A percentile compares a stretch with the other conserved stretches of the same genome.
Evolutionary conservation across 805 yeast genomes (phyloP).

Genomic region (Zygoascus bituminiphila): DNA sequence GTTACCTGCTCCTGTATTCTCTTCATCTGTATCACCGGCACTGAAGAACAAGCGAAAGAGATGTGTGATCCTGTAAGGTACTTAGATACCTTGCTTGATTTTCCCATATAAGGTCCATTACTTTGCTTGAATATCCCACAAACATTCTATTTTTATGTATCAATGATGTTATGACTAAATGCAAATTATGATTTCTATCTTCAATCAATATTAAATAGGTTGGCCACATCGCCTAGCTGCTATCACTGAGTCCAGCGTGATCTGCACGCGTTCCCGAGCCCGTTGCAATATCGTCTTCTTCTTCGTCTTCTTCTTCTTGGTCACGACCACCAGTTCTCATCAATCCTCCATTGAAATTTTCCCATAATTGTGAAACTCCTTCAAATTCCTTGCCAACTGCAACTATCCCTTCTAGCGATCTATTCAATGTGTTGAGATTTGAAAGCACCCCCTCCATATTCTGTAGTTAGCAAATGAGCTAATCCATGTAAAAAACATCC

Average conservation of each 20-base stretch:
- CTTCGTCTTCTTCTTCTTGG: neutral
- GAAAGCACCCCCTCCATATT: constrained; percentile 55
- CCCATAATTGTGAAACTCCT: constrained; percentile 63
- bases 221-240: neutral
- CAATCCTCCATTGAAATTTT: constrained; percentile 44
- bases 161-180: neutral
- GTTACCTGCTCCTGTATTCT: neutral
- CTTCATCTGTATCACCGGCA: neutral
- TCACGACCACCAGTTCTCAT: neutral
- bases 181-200: neutral
- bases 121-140: too few species aligned
- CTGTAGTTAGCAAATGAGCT: constrained; percentile 8
- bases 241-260: neutral
- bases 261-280: neutral
- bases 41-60: neutral
- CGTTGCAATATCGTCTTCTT: neutral
- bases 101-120: too few species aligned
- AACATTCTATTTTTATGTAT: neutral
- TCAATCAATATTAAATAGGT: neutral
- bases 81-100: neutral
- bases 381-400: constrained; percentile 74
- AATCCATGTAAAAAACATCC: neutral
- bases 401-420: constrained; percentile 57
- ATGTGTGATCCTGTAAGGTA: neutral
- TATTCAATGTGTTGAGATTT: constrained; percentile 55